Evolutionary conservation across 2,329 filamentous ascomycete species (phyloP), one percentile per base, ranked within the genome.

Genomic region (Reticulascus tulasneorum): DNA sequence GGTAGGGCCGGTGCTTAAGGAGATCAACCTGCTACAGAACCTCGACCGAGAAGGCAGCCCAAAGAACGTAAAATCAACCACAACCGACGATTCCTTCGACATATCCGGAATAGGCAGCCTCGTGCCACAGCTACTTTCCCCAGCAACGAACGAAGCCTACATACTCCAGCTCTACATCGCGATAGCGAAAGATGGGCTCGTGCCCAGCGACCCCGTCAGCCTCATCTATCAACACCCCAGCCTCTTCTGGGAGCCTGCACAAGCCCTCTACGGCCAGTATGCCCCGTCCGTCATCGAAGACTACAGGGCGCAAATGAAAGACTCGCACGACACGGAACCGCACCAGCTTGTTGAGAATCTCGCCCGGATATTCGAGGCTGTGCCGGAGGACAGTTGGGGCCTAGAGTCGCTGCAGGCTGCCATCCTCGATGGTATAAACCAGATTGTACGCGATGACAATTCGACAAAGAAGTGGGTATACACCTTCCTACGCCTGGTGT

Each of bases 181-280:
- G 37, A 32, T 45, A 13, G 35, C 35, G 23, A 35, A 37, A 12
- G 38, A 45, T 30, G 30, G 32, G n/a, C n/a, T n/a, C n/a, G n/a
- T n/a, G n/a, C 41, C 38, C n/a, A 18, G 38, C 33, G 41, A 44
- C 23, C 44, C 44, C 10, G 11, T 29, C 8, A 32, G 27, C 17
- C 38, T 45, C 10, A 17, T 42, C 31, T 25, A 44, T 20, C 33
- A 38, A 17, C 41, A 45, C 35, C 44, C 41, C 6, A 42, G 41
- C 24, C 29, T 46, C 32, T 46, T 46, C 38, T 35, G 44, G 37
- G 35, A 38, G 12, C 44, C 44, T 24, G 34, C 26, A 10, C 22
- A 29, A 10, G 13, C 17, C 5, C n/a, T 23, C n/a, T 37, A 35
- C 19, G 26, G 21, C 21, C 19, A 17, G 9, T 23, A 39, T 10